Evolutionary conservation across 2,329 filamentous ascomycete genomes (phyloP), one percentile per base, ranked within the genome.

Genomic region (Penicillium sp.): DNA sequence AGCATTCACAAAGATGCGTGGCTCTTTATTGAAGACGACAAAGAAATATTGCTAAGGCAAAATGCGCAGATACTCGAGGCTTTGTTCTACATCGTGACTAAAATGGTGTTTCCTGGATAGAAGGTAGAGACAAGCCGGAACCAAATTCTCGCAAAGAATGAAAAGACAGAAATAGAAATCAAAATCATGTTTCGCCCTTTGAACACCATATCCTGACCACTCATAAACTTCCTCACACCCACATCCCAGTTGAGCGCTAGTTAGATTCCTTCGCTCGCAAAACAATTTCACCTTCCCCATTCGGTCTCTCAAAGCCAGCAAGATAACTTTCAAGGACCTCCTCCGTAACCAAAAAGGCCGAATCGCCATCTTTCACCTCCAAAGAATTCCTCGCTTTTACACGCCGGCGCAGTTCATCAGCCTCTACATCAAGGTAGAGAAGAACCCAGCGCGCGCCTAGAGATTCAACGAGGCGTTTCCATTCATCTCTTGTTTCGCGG

Each of bases 281-380:
- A 18, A 49, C 34, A 42, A 39, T 33, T 30, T 54, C 50, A 2
- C 43, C 55, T 30, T 58, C 52, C 12, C 46, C 46, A 23, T 21
- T 20, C 12, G 55, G 55, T n/a, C 33, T 45, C 39, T 58, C 52
- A 45, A 58, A 56, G 7, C 55, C 55, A 34, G 43, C 27, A 48
- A 56, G 32, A 8, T 49, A 54, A 21, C 27, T 48, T 37, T 54
- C 51, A 4, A 54, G 32, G 20, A 47, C 43, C 30, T 56, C 48
- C 24, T 41, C 41, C 3, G 54, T 59, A 12, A 58, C 44, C 18
- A 49, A 41, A 26, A 47, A 54, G 4, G 54, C 51, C n/a, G 54
- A 56, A 13, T 59, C 51, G 23, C 50, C 48, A 23, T 56, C 51
- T 18, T 54, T 54, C 6, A 49, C 15, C 4, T n/a, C 33, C 15